A percentile compares a stretch with the other conserved stretches of the same genome.
phyloP scores from a whole-genome alignment of 73 alveolate genomes.

The Symbiodinium pilosum region DNA sequence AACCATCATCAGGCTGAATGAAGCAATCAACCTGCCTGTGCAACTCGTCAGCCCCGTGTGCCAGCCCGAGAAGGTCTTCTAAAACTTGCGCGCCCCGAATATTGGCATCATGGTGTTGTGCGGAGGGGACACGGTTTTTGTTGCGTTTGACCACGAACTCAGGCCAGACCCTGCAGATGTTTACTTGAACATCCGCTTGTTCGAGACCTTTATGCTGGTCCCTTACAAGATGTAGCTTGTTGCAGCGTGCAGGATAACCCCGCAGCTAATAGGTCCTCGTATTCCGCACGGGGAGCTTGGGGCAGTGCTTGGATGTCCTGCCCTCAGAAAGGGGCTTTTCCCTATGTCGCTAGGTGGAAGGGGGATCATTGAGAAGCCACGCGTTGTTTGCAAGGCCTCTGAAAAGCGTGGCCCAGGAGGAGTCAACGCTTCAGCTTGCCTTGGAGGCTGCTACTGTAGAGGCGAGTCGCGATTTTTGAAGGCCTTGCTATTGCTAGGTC shows the following conservation, averaged over 20 bases:
- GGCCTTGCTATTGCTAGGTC: no score
- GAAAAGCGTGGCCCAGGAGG: background rate
- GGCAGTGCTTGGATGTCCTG: background rate
- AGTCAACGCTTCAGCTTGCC: background rate
- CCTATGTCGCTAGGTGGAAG: background rate
- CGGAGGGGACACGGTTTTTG: no score
- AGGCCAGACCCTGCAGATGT: slow-evolving; percentile 2
- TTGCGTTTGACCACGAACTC: no score
- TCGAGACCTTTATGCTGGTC: background rate
- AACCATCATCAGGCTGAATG: background rate
- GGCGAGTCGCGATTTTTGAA: background rate
- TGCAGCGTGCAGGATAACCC: background rate
- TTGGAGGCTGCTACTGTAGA: background rate
- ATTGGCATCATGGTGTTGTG: no score
- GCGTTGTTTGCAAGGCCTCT: background rate
- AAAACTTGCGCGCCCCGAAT: no score
- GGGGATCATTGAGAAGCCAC: background rate
- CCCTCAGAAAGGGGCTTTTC: background rate
- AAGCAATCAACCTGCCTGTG: background rate
- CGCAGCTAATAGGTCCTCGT: background rate
- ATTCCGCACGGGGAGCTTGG: slow-evolving; percentile 6
- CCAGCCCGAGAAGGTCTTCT: background rate
- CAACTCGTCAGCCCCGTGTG: background rate
- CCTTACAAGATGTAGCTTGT: background rate
- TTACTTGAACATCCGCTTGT: background rate